Conservation (phyloP, 129 eudicot species). For the Artemisia argyi region DNA sequence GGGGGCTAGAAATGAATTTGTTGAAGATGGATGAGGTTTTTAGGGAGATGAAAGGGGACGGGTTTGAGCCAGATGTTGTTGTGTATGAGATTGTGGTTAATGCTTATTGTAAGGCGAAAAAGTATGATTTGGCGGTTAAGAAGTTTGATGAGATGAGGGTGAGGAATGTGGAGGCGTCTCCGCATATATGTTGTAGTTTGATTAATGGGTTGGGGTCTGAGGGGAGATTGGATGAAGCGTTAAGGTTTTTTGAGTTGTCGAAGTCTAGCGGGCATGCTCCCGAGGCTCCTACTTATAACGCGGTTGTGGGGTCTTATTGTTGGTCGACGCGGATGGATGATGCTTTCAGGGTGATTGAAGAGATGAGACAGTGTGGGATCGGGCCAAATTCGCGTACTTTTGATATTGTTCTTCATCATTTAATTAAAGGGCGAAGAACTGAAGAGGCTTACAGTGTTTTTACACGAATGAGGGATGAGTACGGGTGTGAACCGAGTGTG, state of each 20-base stretch:
- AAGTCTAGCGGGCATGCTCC: slow-evolving; percentile 49
- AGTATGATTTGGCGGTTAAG: no score
- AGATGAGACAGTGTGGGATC: slow-evolving; percentile 58
- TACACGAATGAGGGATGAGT: slow-evolving; percentile 47
- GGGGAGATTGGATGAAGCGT: slow-evolving; percentile 54
- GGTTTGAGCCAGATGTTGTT: no score
- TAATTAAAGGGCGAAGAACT: slow-evolving; percentile 48
- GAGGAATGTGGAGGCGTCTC: no score
- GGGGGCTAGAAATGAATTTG: no score
- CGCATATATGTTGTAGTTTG: no score
- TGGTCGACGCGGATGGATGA: slow-evolving; percentile 61
- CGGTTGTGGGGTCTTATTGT: slow-evolving; percentile 86
- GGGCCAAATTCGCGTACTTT: slow-evolving; percentile 85
- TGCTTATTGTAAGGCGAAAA: no score
- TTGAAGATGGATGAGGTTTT: no score
- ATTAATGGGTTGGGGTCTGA: slow-evolving; percentile 48
- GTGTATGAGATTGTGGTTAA: no score
- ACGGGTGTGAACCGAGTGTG: slow-evolving; percentile 62
- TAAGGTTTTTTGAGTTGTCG: slow-evolving; percentile 60
- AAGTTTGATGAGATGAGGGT: no score
- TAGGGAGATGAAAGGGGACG: no score
- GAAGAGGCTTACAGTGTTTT: slow-evolving; percentile 67
- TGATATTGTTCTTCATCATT: slow-evolving; percentile 81
- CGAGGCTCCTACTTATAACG: slow-evolving; percentile 84
- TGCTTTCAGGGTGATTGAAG: slow-evolving; percentile 63